Evolutionary conservation across 768 basidiomycete species (phyloP).

Genomic region (Pleurotus tuber-regium): DNA sequence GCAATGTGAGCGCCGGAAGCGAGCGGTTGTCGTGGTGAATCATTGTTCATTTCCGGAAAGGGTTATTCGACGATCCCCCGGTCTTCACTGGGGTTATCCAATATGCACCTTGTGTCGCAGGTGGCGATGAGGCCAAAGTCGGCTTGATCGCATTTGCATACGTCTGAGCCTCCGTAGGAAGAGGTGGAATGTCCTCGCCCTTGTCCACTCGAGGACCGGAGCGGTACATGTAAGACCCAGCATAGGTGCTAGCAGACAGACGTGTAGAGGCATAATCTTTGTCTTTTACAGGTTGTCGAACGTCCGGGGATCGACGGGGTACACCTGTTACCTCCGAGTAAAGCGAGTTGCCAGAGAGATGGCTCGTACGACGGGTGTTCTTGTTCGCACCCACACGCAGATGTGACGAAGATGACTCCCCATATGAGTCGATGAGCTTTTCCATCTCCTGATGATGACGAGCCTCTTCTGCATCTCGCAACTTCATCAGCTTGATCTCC

Average conservation of each 20-base stretch:
- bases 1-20: neutral
- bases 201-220: neutral
- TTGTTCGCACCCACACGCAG: conserved; percentile 28
- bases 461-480: conserved; percentile 50
- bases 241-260: conserved; percentile 46
- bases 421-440: conserved; percentile 49
- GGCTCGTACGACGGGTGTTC: conserved; percentile 19
- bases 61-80: conserved; percentile 49
- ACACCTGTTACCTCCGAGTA: conserved; percentile 71
- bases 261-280: conserved; percentile 35
- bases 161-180: conserved; percentile 56
- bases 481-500: conserved; percentile 49
- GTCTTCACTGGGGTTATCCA: conserved; percentile 41
- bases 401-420: conserved; percentile 44
- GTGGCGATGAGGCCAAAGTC: conserved; percentile 23
- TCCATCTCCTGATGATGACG: conserved; percentile 48
- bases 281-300: conserved; percentile 66
- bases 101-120: conserved; percentile 32
- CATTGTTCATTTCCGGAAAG: conserved; percentile 43
- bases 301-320: conserved; percentile 59
- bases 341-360: conserved; percentile 49
- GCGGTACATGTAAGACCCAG: conserved; percentile 29
- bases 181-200: conserved; percentile 19
- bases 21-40: conserved; percentile 7
- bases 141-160: conserved; percentile 52